Base-by-base conservation (phyloP, 495 filamentous ascomycete genomes). In the Daldinia decipiens region DNA sequence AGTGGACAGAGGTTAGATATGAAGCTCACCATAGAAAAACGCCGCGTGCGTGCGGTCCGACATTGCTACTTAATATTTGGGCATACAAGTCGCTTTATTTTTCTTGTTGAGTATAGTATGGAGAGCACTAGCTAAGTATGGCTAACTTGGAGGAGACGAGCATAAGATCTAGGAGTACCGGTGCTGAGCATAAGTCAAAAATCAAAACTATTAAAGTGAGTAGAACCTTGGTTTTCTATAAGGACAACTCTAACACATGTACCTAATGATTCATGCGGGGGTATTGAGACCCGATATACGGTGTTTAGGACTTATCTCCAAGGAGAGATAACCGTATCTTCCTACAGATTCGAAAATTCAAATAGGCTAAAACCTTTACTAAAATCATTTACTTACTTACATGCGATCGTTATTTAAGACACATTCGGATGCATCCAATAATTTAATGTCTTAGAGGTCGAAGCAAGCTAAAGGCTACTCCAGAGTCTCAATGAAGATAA, bases 21-120 rank as follows among this genome's bases (percentile, higher is more conserved):
- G 13, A 36, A n/a, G 53, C 75, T 75, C 68, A 86, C 89, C 89
- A 76, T 91, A 91, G 79, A 92, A 90, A 79, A 92, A 91, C 56
- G 85, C 88, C 11, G 79, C 77, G 63, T 85, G 82, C 31, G 68
- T 74, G 47, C 59, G 70, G 6, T 79, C 77, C 32, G 61, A 56
- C 61, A 66, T 68, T 19, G 17, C 31, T 53, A 13, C 56, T 26
- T 56, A 4, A 45, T 34, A 15, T n/a, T 31, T 53, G 21, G 17
- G 24, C 34, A 39, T 38, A 24, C 13, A 17, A 27, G 29, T n/a
- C 27, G 2, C 26, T 45, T 6, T 6, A 8, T 36, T 66, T 27
- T 4, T 8, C 4, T n/a, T 21, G 26, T 47, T 4, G 43, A 47
- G 7, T 19, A 19, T 47, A 1, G 43, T 47, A 47, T 47, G 11